A percentile compares a stretch with the other conserved stretches of the same genome.
Evolutionary conservation across 2,329 filamentous ascomycete genomes (phyloP).

Genomic region (Trichoderma semiorbis): DNA sequence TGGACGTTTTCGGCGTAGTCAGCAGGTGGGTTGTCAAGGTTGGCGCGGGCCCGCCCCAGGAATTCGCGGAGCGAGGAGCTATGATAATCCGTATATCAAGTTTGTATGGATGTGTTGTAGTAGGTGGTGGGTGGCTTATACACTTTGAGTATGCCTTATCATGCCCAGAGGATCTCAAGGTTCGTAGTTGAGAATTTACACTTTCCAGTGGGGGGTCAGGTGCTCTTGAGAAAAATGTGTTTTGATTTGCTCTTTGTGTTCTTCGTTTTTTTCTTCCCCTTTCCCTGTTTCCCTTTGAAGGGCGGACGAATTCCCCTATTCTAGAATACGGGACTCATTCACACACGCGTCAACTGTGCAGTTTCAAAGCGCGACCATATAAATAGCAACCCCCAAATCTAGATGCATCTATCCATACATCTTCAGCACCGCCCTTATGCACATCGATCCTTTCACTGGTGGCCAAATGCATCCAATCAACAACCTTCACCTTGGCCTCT

Average conservation of each 20-base stretch:
- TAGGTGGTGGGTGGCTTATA: background rate
- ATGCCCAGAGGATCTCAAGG: background rate
- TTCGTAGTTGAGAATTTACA: background rate
- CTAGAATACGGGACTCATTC: background rate
- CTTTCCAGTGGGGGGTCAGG: background rate
- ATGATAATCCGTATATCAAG: background rate
- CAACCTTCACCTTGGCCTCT: background rate
- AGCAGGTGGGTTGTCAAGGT: slow-evolving; percentile 8
- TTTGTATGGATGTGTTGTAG: too few relatives aligned
- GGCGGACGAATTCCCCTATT: background rate
- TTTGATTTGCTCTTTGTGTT: background rate
- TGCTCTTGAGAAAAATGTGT: background rate
- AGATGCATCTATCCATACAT: background rate
- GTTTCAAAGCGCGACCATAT: background rate
- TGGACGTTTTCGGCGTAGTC: slow-evolving; percentile 18
- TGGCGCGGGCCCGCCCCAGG: background rate
- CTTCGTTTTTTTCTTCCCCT: background rate
- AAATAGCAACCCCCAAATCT: background rate
- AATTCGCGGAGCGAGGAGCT: background rate
- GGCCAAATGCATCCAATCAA: background rate
- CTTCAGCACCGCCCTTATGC: background rate
- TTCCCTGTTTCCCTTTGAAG: background rate
- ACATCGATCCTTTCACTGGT: background rate
- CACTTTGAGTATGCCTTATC: background rate
- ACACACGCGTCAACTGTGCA: background rate